phyloP scores from a whole-genome alignment of 2,329 filamentous ascomycete species.

The Penicillium brasilianum region DNA sequence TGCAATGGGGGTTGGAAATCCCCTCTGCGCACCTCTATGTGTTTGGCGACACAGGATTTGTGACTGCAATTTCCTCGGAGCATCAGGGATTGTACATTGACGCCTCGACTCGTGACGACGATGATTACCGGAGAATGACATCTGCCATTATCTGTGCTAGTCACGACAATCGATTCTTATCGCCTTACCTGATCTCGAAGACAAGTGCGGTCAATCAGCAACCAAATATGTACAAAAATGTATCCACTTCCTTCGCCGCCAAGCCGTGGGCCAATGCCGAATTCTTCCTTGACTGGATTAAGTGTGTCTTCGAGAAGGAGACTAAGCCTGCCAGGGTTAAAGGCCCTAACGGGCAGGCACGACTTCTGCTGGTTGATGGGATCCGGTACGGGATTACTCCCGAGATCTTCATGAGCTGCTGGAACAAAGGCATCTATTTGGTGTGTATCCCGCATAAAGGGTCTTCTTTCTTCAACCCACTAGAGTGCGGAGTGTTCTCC shows the following conservation, averaged over 20 bases:
- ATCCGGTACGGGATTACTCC: not conserved
- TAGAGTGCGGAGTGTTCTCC: not conserved
- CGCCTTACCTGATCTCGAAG: not conserved
- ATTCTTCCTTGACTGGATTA: conserved; percentile 2
- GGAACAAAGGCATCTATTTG: not conserved
- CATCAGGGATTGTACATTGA: not conserved
- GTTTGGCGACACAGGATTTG: not conserved
- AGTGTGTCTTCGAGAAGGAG: not conserved
- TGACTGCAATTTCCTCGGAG: not conserved
- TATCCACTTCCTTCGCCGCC: not conserved
- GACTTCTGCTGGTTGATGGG: conserved; percentile 1
- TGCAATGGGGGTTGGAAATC: not conserved
- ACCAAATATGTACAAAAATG: not conserved
- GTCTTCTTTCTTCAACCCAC: not conserved
- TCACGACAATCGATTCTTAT: not conserved
- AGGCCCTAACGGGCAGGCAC: not conserved
- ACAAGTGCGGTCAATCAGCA: not conserved
- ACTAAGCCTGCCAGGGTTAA: not conserved
- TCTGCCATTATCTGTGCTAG: conserved; percentile 1
- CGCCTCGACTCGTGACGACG: not conserved
- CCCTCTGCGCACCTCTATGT: not conserved
- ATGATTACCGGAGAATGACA: not conserved
- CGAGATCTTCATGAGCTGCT: conserved; percentile 4
- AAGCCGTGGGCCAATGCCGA: conserved; percentile 1
- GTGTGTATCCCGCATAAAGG: not conserved